A percentile compares a stretch with the other conserved stretches of the same genome.
Conservation (phyloP, 73 alveolate genomes). For the Tetrahymena elliotti region DNA sequence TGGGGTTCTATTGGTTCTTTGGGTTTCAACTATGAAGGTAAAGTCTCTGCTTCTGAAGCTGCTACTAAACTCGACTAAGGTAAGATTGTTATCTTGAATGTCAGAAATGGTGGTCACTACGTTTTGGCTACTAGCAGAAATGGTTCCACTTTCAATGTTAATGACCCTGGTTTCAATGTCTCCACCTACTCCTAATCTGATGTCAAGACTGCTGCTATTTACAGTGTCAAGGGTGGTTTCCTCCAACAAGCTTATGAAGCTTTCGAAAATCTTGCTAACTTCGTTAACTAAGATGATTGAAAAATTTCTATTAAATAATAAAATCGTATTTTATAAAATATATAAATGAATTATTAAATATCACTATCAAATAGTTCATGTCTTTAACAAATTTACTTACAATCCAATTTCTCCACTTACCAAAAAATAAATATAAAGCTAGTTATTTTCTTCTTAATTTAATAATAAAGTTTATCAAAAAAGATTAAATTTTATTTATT, state of each 20-base stretch:
- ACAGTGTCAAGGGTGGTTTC: not conserved
- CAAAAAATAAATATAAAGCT: too few species aligned
- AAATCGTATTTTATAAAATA: not conserved
- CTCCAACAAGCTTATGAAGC: not conserved
- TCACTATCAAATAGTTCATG: not conserved
- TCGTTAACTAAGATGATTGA: not conserved
- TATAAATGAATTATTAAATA: not conserved
- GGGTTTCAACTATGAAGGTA: slow-evolving; percentile 16
- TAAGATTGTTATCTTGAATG: slow-evolving; percentile 40
- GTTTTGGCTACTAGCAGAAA: slow-evolving; percentile 50
- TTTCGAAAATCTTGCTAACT: not conserved
- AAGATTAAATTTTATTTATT: too few species aligned
- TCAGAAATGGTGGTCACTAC: slow-evolving; percentile 59
- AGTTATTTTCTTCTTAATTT: too few species aligned
- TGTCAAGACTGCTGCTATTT: not conserved
- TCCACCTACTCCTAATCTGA: not conserved
- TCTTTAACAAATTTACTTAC: not conserved
- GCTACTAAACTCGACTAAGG: slow-evolving; percentile 17
- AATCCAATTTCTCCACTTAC: too few species aligned
- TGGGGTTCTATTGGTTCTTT: slow-evolving; percentile 52
- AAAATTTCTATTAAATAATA: not conserved
- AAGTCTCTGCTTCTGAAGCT: slow-evolving; percentile 5
- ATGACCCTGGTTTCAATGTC: slow-evolving; percentile 51
- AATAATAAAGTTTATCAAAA: too few species aligned
- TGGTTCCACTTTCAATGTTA: slow-evolving; percentile 43